Percentiles rank a stretch among this genome's conserved stretches.
phyloP scores from a whole-genome alignment of 2,329 filamentous ascomycete species.

The Epichloe amarillans region DNA sequence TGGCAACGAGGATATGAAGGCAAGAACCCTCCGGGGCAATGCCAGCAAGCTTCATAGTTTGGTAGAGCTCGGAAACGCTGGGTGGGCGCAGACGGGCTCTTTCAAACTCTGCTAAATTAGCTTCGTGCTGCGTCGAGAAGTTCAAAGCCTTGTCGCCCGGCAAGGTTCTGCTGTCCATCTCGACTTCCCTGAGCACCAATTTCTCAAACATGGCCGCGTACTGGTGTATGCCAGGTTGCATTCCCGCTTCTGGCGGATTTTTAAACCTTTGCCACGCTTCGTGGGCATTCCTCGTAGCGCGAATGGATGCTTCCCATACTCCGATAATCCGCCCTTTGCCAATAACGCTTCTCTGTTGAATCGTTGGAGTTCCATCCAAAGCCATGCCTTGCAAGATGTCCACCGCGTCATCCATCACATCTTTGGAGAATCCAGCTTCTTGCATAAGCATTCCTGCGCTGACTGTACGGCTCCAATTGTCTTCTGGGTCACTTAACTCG shows the following conservation, averaged over 20 bases:
- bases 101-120: conserved; percentile 51
- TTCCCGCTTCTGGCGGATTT: conserved; percentile 19
- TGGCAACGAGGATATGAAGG: conserved; percentile 41
- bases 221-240: conserved; percentile 27
- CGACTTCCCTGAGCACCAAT: conserved; percentile 24
- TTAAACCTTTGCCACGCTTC: conserved; percentile 46
- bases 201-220: conserved; percentile 51
- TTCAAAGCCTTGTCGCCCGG: conserved; percentile 50
- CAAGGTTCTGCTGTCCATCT: conserved; percentile 18
- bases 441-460: conserved; percentile 40
- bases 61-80: conserved; percentile 42
- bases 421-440: conserved; percentile 40
- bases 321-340: conserved; percentile 9
- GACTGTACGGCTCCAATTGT: conserved; percentile 40
- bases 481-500: conserved; percentile 35
- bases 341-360: conserved; percentile 30
- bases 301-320: conserved; percentile 42
- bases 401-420: conserved; percentile 33
- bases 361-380: conserved; percentile 38
- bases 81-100: conserved; percentile 50
- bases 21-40: conserved; percentile 35
- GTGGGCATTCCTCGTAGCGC: conserved; percentile 44
- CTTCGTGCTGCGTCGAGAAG: conserved; percentile 19
- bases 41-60: conserved; percentile 38
- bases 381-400: conserved; percentile 39